Evolutionary conservation across 225 moss, liverwort and hornwort genomes (phyloP), one percentile per base, ranked within the genome.

Genomic region (Lunularia cruciata): DNA sequence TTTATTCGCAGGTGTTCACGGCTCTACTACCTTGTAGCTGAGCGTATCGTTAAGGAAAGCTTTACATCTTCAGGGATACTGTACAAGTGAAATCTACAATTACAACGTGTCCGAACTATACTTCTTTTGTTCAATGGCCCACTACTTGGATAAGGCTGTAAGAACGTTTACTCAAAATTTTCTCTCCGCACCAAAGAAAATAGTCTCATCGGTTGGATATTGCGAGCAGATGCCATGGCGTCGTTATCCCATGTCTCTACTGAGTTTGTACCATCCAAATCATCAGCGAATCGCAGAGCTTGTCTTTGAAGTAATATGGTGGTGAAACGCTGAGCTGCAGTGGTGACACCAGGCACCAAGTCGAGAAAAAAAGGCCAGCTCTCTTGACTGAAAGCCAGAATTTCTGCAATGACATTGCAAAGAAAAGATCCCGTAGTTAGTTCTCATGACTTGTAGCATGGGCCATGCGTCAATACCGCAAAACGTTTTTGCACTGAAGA

Each of bases 261-360:
- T 28, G 92, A 89, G 40, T 85, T 88, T 61, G 72, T 78, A 16
- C 95, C 95, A 61, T 96, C 95, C 4, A 96, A 76, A 57, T 92
- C 95, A 72, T 96, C 92, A 1, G 92, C 92, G 37, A 96, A 73
- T 39, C 92, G 83, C 25, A 96, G 83, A 45, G 82, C 72, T 46
- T 92, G 84, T 32, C 92, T 75, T 69, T 92, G 92, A 12, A 90
- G 65, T 2, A 92, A 70, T 85, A 92, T 90, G 4, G 81, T 78
- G 54, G 65, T 79, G 52, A 95, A 95, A 23, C 88, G 75, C 72
- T 84, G 95, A 45, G 84, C 81, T 49, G 88, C 80, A 7, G 87
- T 83, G 69, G 80, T 79, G 47, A 95, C 84, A 8, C 95, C 95
- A 7, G 95, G 92, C 8, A 95, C 79, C 47, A 95, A 81, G 67